A percentile compares a stretch with the other conserved stretches of the same genome.
Evolutionary conservation across 2,329 filamentous ascomycete species (phyloP).

Genomic region (Microcera coccophila): DNA sequence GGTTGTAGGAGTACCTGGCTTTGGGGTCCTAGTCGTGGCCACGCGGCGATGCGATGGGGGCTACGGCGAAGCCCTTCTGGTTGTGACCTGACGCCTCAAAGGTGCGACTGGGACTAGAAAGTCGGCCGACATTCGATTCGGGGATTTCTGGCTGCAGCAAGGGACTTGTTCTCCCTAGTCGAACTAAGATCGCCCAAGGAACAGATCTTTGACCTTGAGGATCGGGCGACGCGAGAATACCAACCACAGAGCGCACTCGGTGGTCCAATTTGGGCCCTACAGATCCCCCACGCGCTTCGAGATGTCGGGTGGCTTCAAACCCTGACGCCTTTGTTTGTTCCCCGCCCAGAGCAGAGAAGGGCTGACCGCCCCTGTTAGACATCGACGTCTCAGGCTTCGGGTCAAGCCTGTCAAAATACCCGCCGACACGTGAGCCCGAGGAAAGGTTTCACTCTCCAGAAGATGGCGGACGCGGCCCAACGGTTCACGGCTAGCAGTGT

Average conservation of each 20-base stretch:
- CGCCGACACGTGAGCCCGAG: slow-evolving; percentile 26
- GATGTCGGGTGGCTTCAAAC: slow-evolving; percentile 18
- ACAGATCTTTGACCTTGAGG: slow-evolving; percentile 20
- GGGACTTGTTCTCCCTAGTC: slow-evolving; percentile 6
- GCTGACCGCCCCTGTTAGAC: slow-evolving; percentile 21
- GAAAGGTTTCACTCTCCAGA: slow-evolving; percentile 27
- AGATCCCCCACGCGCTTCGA: slow-evolving; percentile 16
- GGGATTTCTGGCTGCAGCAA: slow-evolving; percentile 10
- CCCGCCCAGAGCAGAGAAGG: slow-evolving; percentile 16
- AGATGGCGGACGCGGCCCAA: slow-evolving; percentile 24
- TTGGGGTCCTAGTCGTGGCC: slow-evolving; percentile 14
- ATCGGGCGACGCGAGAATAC: slow-evolving; percentile 2
- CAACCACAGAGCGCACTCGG: slow-evolving; percentile 8
- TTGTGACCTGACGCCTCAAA: slow-evolving; percentile 3
- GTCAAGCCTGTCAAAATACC: slow-evolving; percentile 17
- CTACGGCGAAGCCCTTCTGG: slow-evolving; percentile 9
- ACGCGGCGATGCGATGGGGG: slow-evolving; percentile 4
- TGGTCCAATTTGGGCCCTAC: slow-evolving; percentile 21
- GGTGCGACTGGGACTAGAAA: slow-evolving; percentile 12
- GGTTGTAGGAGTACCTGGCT: slow-evolving; percentile 17
- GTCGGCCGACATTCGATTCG: slow-evolving; percentile 9
- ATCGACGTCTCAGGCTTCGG: slow-evolving; percentile 23
- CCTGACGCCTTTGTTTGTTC: slow-evolving; percentile 15
- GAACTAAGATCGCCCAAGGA: slow-evolving; percentile 15
- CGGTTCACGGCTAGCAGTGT: slow-evolving; percentile 16